These are phyloP conservation scores for Acacia crassicarpa DNA, from an alignment of 306 rosid species.

Conservation along the genomic window DNA sequence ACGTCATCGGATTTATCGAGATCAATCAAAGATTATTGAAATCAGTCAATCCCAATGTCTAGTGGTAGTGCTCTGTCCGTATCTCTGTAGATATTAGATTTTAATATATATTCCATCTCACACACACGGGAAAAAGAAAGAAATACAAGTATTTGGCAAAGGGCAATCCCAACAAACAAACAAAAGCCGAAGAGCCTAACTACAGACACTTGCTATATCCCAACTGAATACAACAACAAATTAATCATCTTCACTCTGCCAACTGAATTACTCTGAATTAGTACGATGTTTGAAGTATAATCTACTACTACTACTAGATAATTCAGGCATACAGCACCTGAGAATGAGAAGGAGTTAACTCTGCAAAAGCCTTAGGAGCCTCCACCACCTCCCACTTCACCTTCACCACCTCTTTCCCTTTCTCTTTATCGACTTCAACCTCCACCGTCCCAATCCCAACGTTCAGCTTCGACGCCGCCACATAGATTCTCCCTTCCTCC, in stretches of 20 bases:
- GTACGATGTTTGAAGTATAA: background rate
- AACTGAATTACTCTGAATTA: background rate
- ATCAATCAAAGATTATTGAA: too few relatives aligned
- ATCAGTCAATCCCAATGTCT: too few relatives aligned
- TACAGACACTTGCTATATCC: background rate
- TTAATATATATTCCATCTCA: too few relatives aligned
- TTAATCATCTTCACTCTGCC: background rate
- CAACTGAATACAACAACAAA: background rate
- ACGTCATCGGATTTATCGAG: too few relatives aligned
- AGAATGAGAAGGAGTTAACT: constrained; percentile 45
- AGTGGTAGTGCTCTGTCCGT: too few relatives aligned
- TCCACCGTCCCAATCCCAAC: constrained; percentile 54
- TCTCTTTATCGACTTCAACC: background rate
- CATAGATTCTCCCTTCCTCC: constrained; percentile 49
- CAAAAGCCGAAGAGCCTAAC: background rate
- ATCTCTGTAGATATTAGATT: too few relatives aligned
- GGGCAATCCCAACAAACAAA: background rate
- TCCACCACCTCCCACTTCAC: constrained; percentile 57
- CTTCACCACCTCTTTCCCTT: background rate
- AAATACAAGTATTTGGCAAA: background rate
- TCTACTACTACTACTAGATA: background rate
- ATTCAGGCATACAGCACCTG: constrained; percentile 55
- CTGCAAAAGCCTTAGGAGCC: constrained; percentile 39
- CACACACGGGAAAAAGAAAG: too few relatives aligned
- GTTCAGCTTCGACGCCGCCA: constrained; percentile 50